Base-by-base conservation (phyloP, 1,284 basidiomycete genomes). In the Tremellales sp. region DNA sequence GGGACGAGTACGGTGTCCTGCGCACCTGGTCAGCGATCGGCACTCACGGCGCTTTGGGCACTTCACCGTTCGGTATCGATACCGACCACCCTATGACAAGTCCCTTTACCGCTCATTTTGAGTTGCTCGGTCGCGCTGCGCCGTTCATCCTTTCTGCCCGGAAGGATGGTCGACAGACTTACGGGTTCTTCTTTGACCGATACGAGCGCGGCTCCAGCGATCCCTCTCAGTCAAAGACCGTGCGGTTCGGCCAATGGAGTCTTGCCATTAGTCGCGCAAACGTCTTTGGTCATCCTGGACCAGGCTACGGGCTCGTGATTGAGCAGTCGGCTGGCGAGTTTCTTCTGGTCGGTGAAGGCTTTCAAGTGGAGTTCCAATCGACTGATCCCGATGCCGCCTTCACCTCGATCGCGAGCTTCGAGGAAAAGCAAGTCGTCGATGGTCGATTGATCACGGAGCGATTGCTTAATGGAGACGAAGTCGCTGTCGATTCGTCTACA, bases 381-480 rank as follows among this genome's bases (percentile, higher is more conserved):
- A 46, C 42, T 10, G 17, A 29, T 3, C 11, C 48, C 5, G 40
- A 31, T 12, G 13, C 50, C 24, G 36, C 26, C 22, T 40, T 46
- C 36, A 52, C 50, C 11, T 49, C 46, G 3, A 27, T 55, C 12
- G 5, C 43, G 26, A 21, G 22, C 13, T 48, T 55, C 22, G 36
- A 89, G 6, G 53, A 55, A 44, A 52, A 52, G 43, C 42, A 49
- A 13, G 39, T 47, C 17, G 33, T 43, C 10, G 41, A 48, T 24
- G 43, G 42, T 11, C 40, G 33, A 22, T 24, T 54, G 26, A 29
- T 39, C 22, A 47, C 44, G 19, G 8, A 43, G 13, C 23, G 49
- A 8, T 10, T 8, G 10, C 33, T 50, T 10, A 54, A 54, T 42
- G 52, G 52, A 7, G 52, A 54, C 25, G 52, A 54, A 31, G 23